Evolutionary conservation across 2,329 filamentous ascomycete species (phyloP), one percentile per base, ranked within the genome.

Genomic region (Triangularia setosa): DNA sequence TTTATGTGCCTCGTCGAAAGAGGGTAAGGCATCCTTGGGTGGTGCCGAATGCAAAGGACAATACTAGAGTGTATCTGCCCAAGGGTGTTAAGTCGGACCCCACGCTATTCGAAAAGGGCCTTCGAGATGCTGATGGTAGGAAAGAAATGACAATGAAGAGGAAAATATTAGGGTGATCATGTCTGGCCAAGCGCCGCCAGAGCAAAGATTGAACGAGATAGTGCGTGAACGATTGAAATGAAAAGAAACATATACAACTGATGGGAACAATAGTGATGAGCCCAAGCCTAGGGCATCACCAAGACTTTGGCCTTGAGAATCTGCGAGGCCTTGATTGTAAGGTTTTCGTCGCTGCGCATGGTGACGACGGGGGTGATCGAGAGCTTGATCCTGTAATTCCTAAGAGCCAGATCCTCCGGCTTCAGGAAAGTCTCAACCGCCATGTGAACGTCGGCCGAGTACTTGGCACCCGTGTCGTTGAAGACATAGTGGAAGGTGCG

Each of bases 291-390:
- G n/a, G n/a, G 40, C 40, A 48, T 48, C n/a, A 81, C 78, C 65
- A 83, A 72, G 2, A 84, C 81, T 63, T 82, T 79, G 1, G 80
- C 78, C 71, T 80, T 73, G 44, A 78, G 72, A 23, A 84, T 74
- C 6, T 78, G 79, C 62, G 79, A 79, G 1, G 79, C 76, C 25
- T 78, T 76, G 55, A 83, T 79, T 61, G 77, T 79, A 54, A 73
- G 70, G 14, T 80, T 81, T 1, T 75, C 79, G 40, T 86, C 83
- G 67, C 84, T 83, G 30, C 83, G 78, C 69, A 83, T 79, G 1
- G 82, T 85, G 55, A 86, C 79, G 8, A 81, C 79, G 0, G 84
- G 84, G 0, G 84, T 85, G 4, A 83, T 80, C 27, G 83, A 81
- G 1, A 85, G 76, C 61, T 81, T 80, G n/a, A 87, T 73, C 4